Evolutionary conservation across 75 land plant species (phyloP), one percentile per base, ranked within the genome.

Genomic region (Picea sitchensis): DNA sequence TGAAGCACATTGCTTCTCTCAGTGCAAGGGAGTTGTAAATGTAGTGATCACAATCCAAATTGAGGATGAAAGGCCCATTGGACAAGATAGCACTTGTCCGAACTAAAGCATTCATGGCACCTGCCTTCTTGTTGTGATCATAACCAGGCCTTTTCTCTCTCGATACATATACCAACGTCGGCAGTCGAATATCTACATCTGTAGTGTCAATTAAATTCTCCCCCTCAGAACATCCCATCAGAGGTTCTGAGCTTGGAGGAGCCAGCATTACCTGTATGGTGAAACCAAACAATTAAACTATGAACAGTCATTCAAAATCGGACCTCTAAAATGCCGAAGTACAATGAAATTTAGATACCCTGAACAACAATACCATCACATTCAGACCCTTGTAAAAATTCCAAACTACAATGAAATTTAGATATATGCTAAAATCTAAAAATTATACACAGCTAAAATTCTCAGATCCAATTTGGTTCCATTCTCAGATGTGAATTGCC

Each of bases 91-190:
- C 87, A 6, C 78, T 75, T 8, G 81, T 76, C 14, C 87, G 77
- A 23, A 87, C 86, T 2, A 87, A 68, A n/a, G 88, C 88, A 54
- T 87, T 87, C 88, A 87, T 87, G 62, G 88, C 88, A 23, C 88
- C 88, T 23, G 88, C 88, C 83, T 87, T 87, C 80, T 87, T 87
- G 88, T 87, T 87, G 83, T 87, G 88, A 47, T 89, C 91, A 59
- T 86, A 88, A 4, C 89, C 88, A 11, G 88, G 88, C 14, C 88
- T 85, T 77, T 88, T 88, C 82, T 88, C 89, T 31, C 89, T 75
- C 2, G 89, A 88, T 0, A 88, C 89, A 60, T 88, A 88, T 3
- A 88, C 89, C 54, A 88, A 78, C 88, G 86, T 86, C 2, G 89
- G 89, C 64, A 88, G 63, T 2, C 89, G 79, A 58, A 88, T 67